These are phyloP conservation scores for Metroxylon sagu DNA, from an alignment of 176 grass and related monocot genomes.

Conservation along the genomic window DNA sequence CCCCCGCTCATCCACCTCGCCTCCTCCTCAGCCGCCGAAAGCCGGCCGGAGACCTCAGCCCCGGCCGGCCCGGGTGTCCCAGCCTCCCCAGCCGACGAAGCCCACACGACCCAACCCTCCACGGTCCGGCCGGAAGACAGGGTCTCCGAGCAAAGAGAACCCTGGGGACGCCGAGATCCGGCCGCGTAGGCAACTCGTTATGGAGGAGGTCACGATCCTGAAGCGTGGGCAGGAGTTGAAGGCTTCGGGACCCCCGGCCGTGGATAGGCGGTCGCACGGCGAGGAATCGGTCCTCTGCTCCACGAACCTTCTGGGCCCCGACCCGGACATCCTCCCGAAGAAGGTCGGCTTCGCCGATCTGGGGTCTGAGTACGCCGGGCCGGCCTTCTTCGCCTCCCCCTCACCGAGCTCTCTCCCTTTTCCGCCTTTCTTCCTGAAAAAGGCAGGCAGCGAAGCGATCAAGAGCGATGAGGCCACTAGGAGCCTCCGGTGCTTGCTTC, in stretches of 20 bases:
- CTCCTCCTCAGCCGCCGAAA: not conserved
- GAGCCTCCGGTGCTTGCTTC: slow-evolving; percentile 42
- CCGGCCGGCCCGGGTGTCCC: not conserved
- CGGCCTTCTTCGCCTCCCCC: not conserved
- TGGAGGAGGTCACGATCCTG: slow-evolving; percentile 51
- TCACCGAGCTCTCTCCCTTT: not conserved
- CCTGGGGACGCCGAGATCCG: too few species aligned
- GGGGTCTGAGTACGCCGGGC: slow-evolving; percentile 2
- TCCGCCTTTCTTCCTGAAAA: slow-evolving; percentile 1
- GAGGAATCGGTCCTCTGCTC: not conserved
- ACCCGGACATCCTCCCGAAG: slow-evolving; percentile 2
- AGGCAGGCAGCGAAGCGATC: not conserved
- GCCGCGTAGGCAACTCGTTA: slow-evolving; percentile 17
- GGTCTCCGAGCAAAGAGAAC: slow-evolving; percentile 16
- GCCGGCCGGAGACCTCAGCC: not conserved
- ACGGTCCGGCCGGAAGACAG: slow-evolving; percentile 15
- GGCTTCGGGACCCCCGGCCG: not conserved
- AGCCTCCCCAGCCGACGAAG: not conserved
- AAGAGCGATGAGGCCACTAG: slow-evolving; percentile 34
- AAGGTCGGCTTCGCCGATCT: not conserved
- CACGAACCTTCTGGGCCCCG: not conserved
- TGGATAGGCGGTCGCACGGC: not conserved
- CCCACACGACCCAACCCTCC: not conserved
- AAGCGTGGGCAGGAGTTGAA: slow-evolving; percentile 53
- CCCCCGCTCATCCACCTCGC: not conserved